These are phyloP conservation scores for Phoma sp. DNA, from an alignment of 2,329 filamentous ascomycete species.

Conservation along the genomic window DNA sequence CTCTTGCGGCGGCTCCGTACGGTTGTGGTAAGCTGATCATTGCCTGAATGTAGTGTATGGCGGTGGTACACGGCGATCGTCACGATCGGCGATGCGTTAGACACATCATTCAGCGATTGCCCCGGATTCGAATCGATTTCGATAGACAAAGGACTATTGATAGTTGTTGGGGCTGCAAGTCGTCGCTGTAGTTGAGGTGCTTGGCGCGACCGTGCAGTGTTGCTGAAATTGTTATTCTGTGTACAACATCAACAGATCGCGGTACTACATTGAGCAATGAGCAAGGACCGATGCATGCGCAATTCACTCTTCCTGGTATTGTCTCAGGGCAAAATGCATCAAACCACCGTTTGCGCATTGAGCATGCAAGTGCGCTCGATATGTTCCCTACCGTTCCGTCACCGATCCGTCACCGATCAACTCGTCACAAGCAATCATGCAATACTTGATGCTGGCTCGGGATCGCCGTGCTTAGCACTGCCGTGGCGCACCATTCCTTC, in stretches of 20 bases:
- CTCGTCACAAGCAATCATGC: slow-evolving; percentile 17
- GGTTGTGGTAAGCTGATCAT: neutral
- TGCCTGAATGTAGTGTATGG: neutral
- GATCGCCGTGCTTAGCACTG: slow-evolving; percentile 30
- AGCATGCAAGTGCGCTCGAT: neutral
- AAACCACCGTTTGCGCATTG: neutral
- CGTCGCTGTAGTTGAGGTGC: neutral
- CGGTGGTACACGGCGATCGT: neutral
- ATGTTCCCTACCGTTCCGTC: neutral
- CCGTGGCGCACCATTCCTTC: slow-evolving; percentile 36
- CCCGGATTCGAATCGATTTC: no score
- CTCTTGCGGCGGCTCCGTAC: neutral
- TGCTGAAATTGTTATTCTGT: neutral
- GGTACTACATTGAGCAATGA: neutral
- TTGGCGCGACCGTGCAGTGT: neutral
- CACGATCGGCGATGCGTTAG: neutral
- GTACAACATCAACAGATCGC: neutral
- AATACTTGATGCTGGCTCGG: slow-evolving; percentile 25
- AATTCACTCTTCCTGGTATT: neutral
- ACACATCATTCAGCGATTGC: neutral
- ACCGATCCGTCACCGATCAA: neutral
- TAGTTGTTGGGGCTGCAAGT: neutral
- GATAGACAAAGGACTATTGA: neutral
- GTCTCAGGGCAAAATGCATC: neutral
- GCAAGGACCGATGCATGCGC: neutral